These are phyloP conservation scores for Ascomycota sp. DNA, from an alignment of 2,329 filamentous ascomycete genomes.

Conservation along the genomic window DNA sequence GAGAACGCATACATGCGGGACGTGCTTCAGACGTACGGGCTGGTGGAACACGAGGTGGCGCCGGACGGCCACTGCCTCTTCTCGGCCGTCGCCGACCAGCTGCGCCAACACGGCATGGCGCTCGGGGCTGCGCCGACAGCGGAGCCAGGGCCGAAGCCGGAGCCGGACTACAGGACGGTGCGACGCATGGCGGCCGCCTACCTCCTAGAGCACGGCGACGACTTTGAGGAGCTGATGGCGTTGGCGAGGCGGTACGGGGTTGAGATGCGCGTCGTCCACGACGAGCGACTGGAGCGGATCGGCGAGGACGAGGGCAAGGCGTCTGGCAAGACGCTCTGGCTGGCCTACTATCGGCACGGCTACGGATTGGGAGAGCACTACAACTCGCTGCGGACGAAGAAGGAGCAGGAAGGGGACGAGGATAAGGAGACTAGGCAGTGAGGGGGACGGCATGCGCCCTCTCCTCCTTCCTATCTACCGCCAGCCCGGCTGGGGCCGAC, in stretches of 20 bases:
- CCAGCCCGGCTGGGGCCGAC: neutral
- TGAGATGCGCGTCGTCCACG: conserved; percentile 69
- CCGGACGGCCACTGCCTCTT: conserved; percentile 95
- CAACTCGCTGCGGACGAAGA: conserved; percentile 51
- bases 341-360: conserved; percentile 87
- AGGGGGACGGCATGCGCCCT: too few relatives aligned
- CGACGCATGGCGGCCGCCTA: conserved; percentile 55
- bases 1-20: conserved; percentile 53
- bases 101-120: conserved; percentile 29
- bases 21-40: conserved; percentile 39
- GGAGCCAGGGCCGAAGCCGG: conserved; percentile 3
- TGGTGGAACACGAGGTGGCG: conserved; percentile 59
- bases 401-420: too few relatives aligned
- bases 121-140: too few relatives aligned
- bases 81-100: conserved; percentile 72
- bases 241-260: conserved; percentile 64
- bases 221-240: conserved; percentile 73
- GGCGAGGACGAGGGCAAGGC: conserved; percentile 22
- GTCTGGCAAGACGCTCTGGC: conserved; percentile 46
- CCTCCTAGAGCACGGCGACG: conserved; percentile 52
- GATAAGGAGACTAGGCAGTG: too few relatives aligned
- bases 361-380: conserved; percentile 95
- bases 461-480: neutral
- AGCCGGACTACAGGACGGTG: conserved; percentile 41
- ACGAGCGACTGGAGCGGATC: conserved; percentile 63